phyloP scores from a whole-genome alignment of 2,329 filamentous ascomycete species.

The Alternaria novae-zelandiae region DNA sequence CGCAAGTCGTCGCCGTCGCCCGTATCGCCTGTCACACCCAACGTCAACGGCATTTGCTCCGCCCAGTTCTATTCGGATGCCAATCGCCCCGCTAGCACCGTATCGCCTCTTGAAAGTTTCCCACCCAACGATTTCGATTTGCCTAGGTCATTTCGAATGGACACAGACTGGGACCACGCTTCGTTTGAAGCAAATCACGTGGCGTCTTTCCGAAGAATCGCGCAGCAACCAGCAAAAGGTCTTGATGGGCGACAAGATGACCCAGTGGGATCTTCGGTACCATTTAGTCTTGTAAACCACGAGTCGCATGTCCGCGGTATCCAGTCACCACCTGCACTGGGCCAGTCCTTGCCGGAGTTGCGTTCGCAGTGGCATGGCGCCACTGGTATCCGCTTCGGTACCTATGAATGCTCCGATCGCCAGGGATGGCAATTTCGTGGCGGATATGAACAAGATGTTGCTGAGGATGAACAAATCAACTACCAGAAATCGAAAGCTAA shows the following conservation, averaged over 20 bases:
- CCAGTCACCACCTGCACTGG: too few species aligned
- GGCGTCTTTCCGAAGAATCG: not conserved
- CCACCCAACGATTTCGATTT: not conserved
- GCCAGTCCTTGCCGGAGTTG: not conserved
- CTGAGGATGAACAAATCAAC: not conserved
- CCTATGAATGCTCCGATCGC: not conserved
- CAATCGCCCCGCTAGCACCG: not conserved
- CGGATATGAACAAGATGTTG: not conserved
- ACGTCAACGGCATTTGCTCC: not conserved
- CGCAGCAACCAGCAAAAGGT: not conserved
- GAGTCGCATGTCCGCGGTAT: not conserved
- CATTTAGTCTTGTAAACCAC: not conserved
- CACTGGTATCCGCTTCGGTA: not conserved
- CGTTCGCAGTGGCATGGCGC: not conserved
- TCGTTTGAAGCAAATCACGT: not conserved
- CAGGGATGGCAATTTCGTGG: not conserved
- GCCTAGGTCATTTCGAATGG: too few species aligned
- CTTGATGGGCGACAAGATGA: not conserved
- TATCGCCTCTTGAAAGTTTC: not conserved
- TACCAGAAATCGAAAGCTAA: not conserved
- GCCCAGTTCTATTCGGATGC: not conserved
- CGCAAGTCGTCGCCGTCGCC: not conserved
- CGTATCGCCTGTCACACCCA: constrained; percentile 6
- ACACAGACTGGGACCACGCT: not conserved
- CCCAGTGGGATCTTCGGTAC: accelerated